Base-by-base conservation (phyloP, 1,139 yeast species). In the Martiniozyma asiatica region DNA sequence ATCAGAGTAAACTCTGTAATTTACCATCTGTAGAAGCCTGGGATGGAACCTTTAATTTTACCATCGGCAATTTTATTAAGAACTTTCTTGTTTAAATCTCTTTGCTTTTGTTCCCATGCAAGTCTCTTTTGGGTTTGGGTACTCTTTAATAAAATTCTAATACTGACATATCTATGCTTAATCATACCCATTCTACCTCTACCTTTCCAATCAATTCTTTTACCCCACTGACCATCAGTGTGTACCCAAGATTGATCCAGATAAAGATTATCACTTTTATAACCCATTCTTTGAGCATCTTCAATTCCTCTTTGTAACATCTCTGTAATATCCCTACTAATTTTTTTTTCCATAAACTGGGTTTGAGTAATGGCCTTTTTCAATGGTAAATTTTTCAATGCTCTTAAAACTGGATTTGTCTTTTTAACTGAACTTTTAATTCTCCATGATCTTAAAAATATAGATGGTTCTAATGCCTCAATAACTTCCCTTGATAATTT, bases 161-260 rank as follows among this genome's bases (percentile, higher is more conserved):
- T 72, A 53, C 89, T 95, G 34, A 84, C 71, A 52, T 69, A 78
- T 40, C 79, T 73, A 51, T 82, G 93, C 25, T 65, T 68, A 31
- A 81, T 68, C 32, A 80, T 58, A 50, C 97, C 97, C 23, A 70
- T 64, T 55, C 95, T 72, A 41, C 96, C 96, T 61, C 97, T 75
- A 39, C 92, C 95, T 60, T 84, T 85, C 48, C 69, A 65, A 44
- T 87, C 95, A n/a, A 75, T 56, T 52, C 92, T 69, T 54, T 71
- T 77, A 30, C 53, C 51, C 74, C 80, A 73, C 31, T 56, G 49
- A 11, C 95, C 95, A 53, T 87, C 97, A 38, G 84, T 74, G 28
- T 96, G 96, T 18, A 75, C 76, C 97, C 97, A 89, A 40, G 85
- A 72, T 49, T 81, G 81, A 31, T 78, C 74, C 37, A 89, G 68